Percentiles rank a stretch among this genome's conserved stretches.
Conservation (phyloP, 495 filamentous ascomycete genomes). For the Penicillium odoratum region DNA sequence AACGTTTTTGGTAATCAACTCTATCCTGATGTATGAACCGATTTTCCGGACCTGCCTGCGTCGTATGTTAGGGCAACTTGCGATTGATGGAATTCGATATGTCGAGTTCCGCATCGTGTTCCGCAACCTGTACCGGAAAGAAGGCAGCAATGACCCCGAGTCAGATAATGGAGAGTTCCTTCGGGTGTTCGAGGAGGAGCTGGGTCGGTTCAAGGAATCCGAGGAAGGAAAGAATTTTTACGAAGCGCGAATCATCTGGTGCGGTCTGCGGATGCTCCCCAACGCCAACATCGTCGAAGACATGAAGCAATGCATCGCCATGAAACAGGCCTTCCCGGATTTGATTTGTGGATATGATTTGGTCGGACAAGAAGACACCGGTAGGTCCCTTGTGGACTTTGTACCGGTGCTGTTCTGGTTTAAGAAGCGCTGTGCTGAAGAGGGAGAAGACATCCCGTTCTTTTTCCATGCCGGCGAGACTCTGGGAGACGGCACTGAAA, state of each 20-base stretch:
- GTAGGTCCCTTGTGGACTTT: slow-evolving; percentile 71
- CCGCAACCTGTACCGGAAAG: slow-evolving; percentile 56
- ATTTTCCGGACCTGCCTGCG: slow-evolving; percentile 77
- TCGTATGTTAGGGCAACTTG: slow-evolving; percentile 63
- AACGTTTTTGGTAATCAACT: slow-evolving; percentile 67
- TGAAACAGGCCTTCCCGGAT: slow-evolving; percentile 75
- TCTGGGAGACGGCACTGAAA: slow-evolving; percentile 70
- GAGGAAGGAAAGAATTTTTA: slow-evolving; percentile 74
- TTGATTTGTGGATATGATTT: slow-evolving; percentile 86
- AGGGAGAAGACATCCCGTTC: slow-evolving; percentile 85
- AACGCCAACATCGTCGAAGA: slow-evolving; percentile 66
- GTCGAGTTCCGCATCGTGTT: slow-evolving; percentile 69
- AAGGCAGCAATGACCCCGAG: slow-evolving; percentile 60
- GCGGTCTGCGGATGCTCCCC: slow-evolving; percentile 60
- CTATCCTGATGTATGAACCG: slow-evolving; percentile 84
- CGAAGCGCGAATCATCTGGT: slow-evolving; percentile 89
- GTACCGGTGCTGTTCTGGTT: slow-evolving; percentile 91
- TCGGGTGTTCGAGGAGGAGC: slow-evolving; percentile 70
- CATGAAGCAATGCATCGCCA: slow-evolving; percentile 82
- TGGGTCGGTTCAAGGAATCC: slow-evolving; percentile 70
- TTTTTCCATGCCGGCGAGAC: slow-evolving; percentile 93
- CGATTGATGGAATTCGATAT: slow-evolving; percentile 78
- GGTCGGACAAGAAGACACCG: slow-evolving; percentile 80
- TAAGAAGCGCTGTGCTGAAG: slow-evolving; percentile 74
- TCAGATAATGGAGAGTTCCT: slow-evolving; percentile 65